Conservation (phyloP, 768 basidiomycete genomes). For the Tylopilus subfusipes region DNA sequence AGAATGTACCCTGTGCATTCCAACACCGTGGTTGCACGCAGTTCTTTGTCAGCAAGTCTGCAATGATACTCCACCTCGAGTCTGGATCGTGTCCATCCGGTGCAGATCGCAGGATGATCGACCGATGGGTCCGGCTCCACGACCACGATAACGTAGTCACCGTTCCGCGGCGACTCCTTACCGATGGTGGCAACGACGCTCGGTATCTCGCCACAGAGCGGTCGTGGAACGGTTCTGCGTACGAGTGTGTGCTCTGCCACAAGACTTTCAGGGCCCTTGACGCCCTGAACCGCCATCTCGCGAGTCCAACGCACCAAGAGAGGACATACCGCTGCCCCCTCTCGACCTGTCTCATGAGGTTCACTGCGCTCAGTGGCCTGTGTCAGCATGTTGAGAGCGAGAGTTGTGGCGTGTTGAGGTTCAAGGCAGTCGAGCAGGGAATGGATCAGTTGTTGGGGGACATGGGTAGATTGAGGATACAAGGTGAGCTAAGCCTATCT, state of each 20-base stretch:
- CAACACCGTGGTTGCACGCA: constrained; percentile 37
- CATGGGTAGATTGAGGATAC: constrained; percentile 14
- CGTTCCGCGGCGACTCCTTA: constrained; percentile 50
- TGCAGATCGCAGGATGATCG: constrained; percentile 36
- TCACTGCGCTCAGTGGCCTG: constrained; percentile 53
- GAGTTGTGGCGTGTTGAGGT: constrained; percentile 51
- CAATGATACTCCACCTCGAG: constrained; percentile 63
- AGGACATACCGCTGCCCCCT: constrained; percentile 55
- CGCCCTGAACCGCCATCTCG: constrained; percentile 58
- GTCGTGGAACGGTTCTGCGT: constrained; percentile 43
- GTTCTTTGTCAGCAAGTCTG: constrained; percentile 50
- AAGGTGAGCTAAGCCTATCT: constrained; percentile 7
- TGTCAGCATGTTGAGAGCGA: constrained; percentile 67
- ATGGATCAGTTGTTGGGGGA: constrained; percentile 35
- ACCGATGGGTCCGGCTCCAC: constrained; percentile 35
- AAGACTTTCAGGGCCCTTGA: constrained; percentile 36
- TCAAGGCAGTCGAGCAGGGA: constrained; percentile 38
- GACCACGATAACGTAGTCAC: constrained; percentile 54
- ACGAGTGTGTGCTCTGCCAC: constrained; percentile 67
- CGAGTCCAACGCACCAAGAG: constrained; percentile 56
- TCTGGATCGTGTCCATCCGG: constrained; percentile 54
- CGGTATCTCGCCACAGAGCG: constrained; percentile 32
- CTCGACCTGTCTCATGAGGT: constrained; percentile 39
- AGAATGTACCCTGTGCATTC: constrained; percentile 37
- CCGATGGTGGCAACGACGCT: constrained; percentile 11